phyloP scores from a whole-genome alignment of 495 filamentous ascomycete genomes.

The Chaetomidium leptoderma region DNA sequence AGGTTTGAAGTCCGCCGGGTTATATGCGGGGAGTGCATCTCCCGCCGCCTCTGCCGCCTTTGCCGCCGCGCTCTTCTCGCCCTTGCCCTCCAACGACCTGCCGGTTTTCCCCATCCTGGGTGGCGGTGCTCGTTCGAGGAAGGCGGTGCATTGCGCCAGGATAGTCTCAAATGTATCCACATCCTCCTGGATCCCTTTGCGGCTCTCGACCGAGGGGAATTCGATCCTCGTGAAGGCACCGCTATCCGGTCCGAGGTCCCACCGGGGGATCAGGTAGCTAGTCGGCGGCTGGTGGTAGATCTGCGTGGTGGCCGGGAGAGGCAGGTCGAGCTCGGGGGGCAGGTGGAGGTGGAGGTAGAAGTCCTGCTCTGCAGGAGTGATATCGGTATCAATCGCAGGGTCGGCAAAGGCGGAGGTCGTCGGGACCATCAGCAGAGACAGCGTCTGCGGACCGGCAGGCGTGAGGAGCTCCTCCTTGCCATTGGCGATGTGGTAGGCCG shows the following conservation, averaged over 20 bases:
- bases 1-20: conserved; percentile 72
- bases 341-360: conserved; percentile 93
- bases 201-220: conserved; percentile 68
- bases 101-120: conserved; percentile 35
- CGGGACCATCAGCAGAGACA: conserved; percentile 91
- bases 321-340: conserved; percentile 88
- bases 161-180: conserved; percentile 96
- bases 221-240: conserved; percentile 89
- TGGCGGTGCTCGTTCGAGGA: conserved; percentile 70
- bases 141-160: conserved; percentile 89
- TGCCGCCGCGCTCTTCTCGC: conserved; percentile 25
- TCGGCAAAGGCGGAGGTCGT: conserved; percentile 70
- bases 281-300: conserved; percentile 88
- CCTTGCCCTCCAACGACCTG: conserved; percentile 24
- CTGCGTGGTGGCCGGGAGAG: conserved; percentile 86
- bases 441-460: conserved; percentile 77
- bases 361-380: conserved; percentile 70
- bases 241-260: conserved; percentile 81
- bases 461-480: conserved; percentile 79
- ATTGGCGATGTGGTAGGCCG: conserved; percentile 82
- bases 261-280: conserved; percentile 87
- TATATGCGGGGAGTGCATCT: conserved; percentile 58
- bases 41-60: conserved; percentile 40
- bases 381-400: conserved; percentile 51
- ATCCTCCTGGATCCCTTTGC: conserved; percentile 77